Base-by-base conservation (phyloP, 306 rosid species). In the Astragalus membranaceus region DNA sequence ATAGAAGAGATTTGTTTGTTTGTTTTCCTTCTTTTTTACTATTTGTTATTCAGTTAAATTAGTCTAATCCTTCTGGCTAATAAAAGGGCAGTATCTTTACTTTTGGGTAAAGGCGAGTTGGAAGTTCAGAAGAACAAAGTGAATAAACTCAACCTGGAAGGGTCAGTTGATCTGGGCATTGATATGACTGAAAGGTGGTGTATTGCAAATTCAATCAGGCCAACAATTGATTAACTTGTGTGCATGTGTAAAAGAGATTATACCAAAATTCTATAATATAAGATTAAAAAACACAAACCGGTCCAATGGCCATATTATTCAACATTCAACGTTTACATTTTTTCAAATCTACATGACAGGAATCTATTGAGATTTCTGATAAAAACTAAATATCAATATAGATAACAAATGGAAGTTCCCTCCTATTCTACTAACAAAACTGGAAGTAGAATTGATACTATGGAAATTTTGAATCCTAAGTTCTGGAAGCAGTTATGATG, bases 351-450 rank as follows among this genome's bases (percentile, higher is more conserved):
- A 85, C 77, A 61, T 59, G 74, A 77, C 69, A 64, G 64, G 39
- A 67, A 59, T 66, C 68, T 64, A 78, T 54, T 64, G 47, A 64
- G 58, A 73, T 69, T 62, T 67, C 69, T 44, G 74, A 74, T 61
- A 77, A 72, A 69, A 66, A 76, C 67, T 41, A 15, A 62, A 61
- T 69, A 80, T 72, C 67, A 6, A 79, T 67, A 70, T 32, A 29
- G 54, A 51, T 67, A 81, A 64, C 68, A 74, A 66, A 43, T 54
- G 64, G 52, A 60, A 69, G 5, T 64, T 51, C 77, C 76, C 70
- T 78, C 77, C 75, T 47, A 68, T 76, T 80, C 86, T 78, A 70
- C 65, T 7, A 41, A 67, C 84, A 85, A 82, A 82, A 80, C 74
- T 67, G 74, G 74, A 79, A 79, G 78, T 55, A 80, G 43, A 79